Conservation (phyloP, 2,329 filamentous ascomycete species). For the Talaromyces pinophilus region DNA sequence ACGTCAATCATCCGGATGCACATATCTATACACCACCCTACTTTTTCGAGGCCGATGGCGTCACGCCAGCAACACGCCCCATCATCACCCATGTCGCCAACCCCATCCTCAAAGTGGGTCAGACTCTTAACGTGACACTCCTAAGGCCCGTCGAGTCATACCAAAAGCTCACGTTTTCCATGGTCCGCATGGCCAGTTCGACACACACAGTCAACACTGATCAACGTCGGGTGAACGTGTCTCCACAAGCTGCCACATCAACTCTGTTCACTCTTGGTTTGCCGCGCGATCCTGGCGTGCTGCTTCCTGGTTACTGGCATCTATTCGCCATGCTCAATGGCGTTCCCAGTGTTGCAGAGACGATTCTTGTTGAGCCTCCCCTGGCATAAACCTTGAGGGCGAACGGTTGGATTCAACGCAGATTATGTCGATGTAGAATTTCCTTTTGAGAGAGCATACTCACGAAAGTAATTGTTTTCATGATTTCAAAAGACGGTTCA, state of each 20-base stretch:
- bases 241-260: constrained; percentile 29
- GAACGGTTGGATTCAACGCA: neutral
- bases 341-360: constrained; percentile 51
- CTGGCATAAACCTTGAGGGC: neutral
- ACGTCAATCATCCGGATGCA: constrained; percentile 53
- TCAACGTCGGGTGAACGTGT: constrained; percentile 55
- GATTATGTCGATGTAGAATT: neutral
- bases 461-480: neutral
- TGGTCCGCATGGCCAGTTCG: constrained; percentile 52
- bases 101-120: constrained; percentile 35
- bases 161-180: constrained; percentile 33
- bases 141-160: constrained; percentile 32
- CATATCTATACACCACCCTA: constrained; percentile 59
- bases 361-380: constrained; percentile 35
- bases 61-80: constrained; percentile 43
- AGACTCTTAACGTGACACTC: constrained; percentile 35
- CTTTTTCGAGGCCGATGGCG: constrained; percentile 51
- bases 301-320: constrained; percentile 56
- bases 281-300: constrained; percentile 52
- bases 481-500: neutral
- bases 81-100: constrained; percentile 41
- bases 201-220: constrained; percentile 61
- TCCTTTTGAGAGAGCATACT: neutral
- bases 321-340: constrained; percentile 54
- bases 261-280: constrained; percentile 44